Percentiles rank a stretch among this genome's conserved stretches.
Conservation (phyloP, 345 rosid species). For the Salix purpurea region DNA sequence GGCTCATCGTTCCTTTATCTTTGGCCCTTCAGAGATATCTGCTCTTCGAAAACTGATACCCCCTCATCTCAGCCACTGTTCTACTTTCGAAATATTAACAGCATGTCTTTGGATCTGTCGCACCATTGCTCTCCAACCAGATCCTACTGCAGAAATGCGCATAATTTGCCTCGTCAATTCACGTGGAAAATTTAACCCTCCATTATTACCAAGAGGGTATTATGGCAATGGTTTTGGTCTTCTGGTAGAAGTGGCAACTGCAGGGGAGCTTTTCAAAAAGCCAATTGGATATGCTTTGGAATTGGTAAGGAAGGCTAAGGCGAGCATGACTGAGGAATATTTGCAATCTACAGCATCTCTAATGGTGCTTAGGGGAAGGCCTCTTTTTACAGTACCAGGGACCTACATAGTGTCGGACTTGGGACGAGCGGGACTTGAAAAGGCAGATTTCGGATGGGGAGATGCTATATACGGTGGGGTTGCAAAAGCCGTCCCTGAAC, state of each 20-base stretch:
- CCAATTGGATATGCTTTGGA: slow-evolving; percentile 13
- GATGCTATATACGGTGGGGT: slow-evolving; percentile 19
- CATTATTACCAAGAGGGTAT: slow-evolving; percentile 11
- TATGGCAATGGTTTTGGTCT: slow-evolving; percentile 14
- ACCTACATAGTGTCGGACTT: slow-evolving; percentile 19
- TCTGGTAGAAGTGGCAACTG: slow-evolving; percentile 8
- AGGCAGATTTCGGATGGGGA: slow-evolving; percentile 33
- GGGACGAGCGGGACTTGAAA: slow-evolving; percentile 11
- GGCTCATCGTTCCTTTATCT: slow-evolving; percentile 15
- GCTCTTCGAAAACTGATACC: not conserved
- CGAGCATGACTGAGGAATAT: slow-evolving; percentile 17
- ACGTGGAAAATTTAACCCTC: slow-evolving; percentile 1
- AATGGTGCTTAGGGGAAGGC: slow-evolving; percentile 22
- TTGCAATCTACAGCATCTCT: slow-evolving; percentile 20
- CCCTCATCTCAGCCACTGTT: not conserved
- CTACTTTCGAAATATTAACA: not conserved
- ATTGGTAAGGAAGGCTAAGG: not conserved
- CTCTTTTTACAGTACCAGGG: slow-evolving; percentile 12
- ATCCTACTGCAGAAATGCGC: slow-evolving; percentile 8
- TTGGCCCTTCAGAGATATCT: slow-evolving; percentile 6
- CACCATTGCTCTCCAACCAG: slow-evolving; percentile 4
- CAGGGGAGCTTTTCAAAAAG: not conserved
- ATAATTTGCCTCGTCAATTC: not conserved
- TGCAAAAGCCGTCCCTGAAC: slow-evolving; percentile 1
- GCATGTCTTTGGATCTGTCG: slow-evolving; percentile 27